Base-by-base conservation (phyloP, 257 asterid species). In the Lithospermum erythrorhizon region DNA sequence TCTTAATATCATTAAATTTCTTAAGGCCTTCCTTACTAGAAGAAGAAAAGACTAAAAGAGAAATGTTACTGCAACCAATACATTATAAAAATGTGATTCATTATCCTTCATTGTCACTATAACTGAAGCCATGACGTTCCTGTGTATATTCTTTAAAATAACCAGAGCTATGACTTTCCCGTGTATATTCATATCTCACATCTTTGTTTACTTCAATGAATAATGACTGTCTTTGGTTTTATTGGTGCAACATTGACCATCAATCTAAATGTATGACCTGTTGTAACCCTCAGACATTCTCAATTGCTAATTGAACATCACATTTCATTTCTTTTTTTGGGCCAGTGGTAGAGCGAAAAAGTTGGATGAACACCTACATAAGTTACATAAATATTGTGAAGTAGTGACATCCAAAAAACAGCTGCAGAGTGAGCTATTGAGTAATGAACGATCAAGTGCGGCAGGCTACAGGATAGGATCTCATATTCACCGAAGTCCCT, bases 291-390 rank as follows among this genome's bases (percentile, higher is more conserved):
- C 1, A 9, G 29, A 20, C 41, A 21, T 58, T 37, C 54, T 24
- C 21, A 0, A 49, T 15, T 14, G n/a, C 57, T 61, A 15, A 30
- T 57, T 61, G 41, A 21, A 23, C 27, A 52, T 48, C 48, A 7
- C 21, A 21, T 9, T 53, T 63, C 24, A 18, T 10, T n/a, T n/a
- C 41, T 24, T 82, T 65, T 67, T 53, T 75, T 69, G 79, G 75
- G 66, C 64, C 59, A 93, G 99, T 47, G 93, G 83, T 68, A 87
- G 96, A 79, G 89, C 83, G 48, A 85, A 75, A 75, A 93, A 73
- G 75, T 67, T 86, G 22, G 97, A 83, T 21, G 95, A 87, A 55
- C 86, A 66, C 69, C 66, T 93, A 72, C 82, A 78, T 73, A 89
- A 74, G 78, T 65, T 89, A 78, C 63, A 69, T 82, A 84, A 79